phyloP scores from a whole-genome alignment of 2,329 filamentous ascomycete genomes.

The Pseudopithomyces chartarum region DNA sequence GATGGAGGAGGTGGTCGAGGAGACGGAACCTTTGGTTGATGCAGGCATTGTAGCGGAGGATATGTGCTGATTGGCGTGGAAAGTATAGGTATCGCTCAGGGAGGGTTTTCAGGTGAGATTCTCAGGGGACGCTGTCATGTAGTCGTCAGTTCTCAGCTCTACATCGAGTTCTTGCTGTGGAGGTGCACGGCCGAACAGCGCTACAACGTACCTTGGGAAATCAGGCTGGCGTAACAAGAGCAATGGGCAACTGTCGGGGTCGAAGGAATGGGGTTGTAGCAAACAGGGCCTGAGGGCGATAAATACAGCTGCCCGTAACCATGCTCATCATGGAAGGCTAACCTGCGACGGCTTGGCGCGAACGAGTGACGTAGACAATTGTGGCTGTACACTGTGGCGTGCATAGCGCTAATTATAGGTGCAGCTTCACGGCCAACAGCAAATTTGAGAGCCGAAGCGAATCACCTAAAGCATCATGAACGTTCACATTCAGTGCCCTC shows the following conservation, averaged over 20 bases:
- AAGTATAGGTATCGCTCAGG: not conserved
- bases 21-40: constrained; percentile 35
- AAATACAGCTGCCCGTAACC: not conserved
- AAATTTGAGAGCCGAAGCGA: not conserved
- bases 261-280: not conserved
- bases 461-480: not conserved
- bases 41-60: constrained; percentile 31
- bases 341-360: constrained; percentile 18
- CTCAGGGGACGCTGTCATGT: not conserved
- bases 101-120: not conserved
- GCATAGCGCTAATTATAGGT: not conserved
- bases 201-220: not conserved
- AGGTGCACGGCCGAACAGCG: no score
- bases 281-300: not conserved
- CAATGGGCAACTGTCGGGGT: not conserved
- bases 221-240: not conserved
- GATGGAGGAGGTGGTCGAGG: constrained; percentile 38
- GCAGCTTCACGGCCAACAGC: not conserved
- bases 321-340: constrained; percentile 10
- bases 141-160: constrained; percentile 3
- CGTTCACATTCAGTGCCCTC: constrained; percentile 8
- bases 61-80: not conserved
- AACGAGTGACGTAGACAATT: constrained; percentile 22
- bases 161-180: not conserved
- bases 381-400: constrained; percentile 22